These are phyloP conservation scores for Aspergillus brunneoviolaceus DNA, from an alignment of 2,329 filamentous ascomycete species.

Conservation along the genomic window DNA sequence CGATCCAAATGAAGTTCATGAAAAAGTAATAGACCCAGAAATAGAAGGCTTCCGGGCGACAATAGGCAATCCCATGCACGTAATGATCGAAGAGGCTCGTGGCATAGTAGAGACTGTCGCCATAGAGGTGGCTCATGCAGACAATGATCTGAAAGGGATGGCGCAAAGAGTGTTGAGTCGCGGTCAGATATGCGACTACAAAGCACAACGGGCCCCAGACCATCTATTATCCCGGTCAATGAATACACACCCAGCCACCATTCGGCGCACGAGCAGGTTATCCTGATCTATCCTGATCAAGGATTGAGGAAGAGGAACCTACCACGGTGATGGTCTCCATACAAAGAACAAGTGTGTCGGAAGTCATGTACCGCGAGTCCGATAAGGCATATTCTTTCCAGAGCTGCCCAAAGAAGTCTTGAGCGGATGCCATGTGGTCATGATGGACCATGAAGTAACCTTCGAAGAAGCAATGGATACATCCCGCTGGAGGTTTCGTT, in stretches of 20 bases:
- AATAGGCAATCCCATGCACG: constrained; percentile 55
- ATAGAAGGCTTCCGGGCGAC: constrained; percentile 62
- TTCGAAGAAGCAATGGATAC: constrained; percentile 77
- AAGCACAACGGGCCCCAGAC: constrained; percentile 64
- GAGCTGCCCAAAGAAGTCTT: constrained; percentile 75
- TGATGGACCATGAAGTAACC: constrained; percentile 78
- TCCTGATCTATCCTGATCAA: background rate
- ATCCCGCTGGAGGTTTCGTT: constrained; percentile 37
- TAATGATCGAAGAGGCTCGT: constrained; percentile 63
- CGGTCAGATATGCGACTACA: constrained; percentile 55
- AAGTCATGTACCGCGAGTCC: constrained; percentile 81
- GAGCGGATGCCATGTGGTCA: constrained; percentile 61
- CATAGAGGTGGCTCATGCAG: constrained; percentile 64
- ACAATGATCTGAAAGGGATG: constrained; percentile 61
- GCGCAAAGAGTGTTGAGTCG: constrained; percentile 55
- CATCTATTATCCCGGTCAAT: constrained; percentile 38
- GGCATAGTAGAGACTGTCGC: constrained; percentile 63
- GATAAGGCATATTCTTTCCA: constrained; percentile 92
- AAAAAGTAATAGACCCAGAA: constrained; percentile 67
- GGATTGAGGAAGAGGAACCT: constrained; percentile 31
- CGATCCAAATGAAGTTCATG: constrained; percentile 67
- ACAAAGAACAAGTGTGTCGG: constrained; percentile 80
- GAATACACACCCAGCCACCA: constrained; percentile 4
- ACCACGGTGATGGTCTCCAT: constrained; percentile 81
- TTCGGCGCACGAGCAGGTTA: no score